Evolutionary conservation across 2,329 filamentous ascomycete genomes (phyloP).

Genomic region (Chaetomiaceae sp.): DNA sequence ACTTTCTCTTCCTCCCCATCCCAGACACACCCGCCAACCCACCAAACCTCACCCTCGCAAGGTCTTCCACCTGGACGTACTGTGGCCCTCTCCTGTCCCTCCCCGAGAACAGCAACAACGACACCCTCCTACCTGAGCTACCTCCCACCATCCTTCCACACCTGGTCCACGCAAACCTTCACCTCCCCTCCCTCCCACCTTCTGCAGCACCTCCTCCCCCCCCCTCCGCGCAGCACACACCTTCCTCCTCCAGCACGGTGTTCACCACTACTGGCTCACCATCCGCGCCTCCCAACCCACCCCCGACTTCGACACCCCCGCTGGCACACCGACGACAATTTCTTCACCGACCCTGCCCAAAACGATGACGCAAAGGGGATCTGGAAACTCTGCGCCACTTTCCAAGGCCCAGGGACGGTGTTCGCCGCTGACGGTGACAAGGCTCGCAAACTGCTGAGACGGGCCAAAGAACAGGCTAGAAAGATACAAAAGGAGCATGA

Average conservation of each 20-base stretch:
- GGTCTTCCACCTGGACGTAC: constrained; percentile 4
- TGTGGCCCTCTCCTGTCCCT: constrained; percentile 5
- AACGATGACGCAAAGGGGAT: not conserved
- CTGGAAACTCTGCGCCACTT: constrained; percentile 15
- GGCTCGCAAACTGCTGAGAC: not conserved
- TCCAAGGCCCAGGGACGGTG: constrained; percentile 10
- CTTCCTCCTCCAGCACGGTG: constrained; percentile 5
- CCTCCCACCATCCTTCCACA: not conserved
- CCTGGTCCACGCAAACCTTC: constrained; percentile 1
- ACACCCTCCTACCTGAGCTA: not conserved
- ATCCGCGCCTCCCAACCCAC: constrained; percentile 11
- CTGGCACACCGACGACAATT: constrained; percentile 17
- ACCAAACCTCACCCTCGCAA: not conserved
- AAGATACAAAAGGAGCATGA: not conserved
- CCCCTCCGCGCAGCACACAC: not conserved
- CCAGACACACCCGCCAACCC: not conserved
- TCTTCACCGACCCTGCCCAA: constrained; percentile 5
- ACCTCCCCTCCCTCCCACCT: not conserved
- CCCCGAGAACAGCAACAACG: not conserved
- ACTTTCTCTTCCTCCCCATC: constrained; percentile 8
- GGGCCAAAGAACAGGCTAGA: constrained; percentile 1
- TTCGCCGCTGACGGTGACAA: constrained; percentile 2
- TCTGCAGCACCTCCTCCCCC: constrained; percentile 2
- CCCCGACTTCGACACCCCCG: constrained; percentile 7
- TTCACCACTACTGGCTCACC: constrained; percentile 15